These are phyloP conservation scores for Boletus pseudopeckii DNA, from an alignment of 768 basidiomycete genomes.

Conservation along the genomic window DNA sequence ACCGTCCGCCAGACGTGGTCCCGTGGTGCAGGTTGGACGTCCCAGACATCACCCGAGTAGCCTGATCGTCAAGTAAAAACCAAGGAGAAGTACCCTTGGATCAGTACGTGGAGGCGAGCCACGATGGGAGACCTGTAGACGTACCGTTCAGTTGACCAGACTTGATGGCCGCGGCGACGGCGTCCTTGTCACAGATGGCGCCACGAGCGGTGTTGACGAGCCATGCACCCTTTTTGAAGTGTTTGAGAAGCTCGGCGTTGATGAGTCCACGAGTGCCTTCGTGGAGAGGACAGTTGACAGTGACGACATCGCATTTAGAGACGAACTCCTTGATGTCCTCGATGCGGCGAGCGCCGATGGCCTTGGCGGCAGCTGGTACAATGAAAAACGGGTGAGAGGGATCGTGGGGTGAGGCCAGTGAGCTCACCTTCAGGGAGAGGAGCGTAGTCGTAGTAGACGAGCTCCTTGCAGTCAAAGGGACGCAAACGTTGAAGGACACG, in stretches of 20 bases:
- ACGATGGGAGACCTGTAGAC: not conserved
- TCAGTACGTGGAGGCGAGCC: not conserved
- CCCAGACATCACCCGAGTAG: conserved; percentile 69
- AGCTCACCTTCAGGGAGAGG: conserved; percentile 58
- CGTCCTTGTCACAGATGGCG: conserved; percentile 84
- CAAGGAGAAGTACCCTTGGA: not conserved
- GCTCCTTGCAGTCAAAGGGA: conserved; percentile 86
- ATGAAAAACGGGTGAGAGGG: not conserved
- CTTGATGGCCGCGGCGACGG: conserved; percentile 70
- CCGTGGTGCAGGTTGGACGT: conserved; percentile 81
- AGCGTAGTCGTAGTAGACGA: conserved; percentile 86
- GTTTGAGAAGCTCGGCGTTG: conserved; percentile 76
- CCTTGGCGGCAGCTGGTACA: conserved; percentile 53
- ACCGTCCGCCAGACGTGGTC: conserved; percentile 85
- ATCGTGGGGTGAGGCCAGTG: not conserved
- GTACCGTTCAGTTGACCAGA: conserved; percentile 68
- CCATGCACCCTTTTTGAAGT: conserved; percentile 92
- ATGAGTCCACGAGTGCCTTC: conserved; percentile 79
- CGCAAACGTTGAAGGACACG: conserved; percentile 75
- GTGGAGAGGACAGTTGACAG: conserved; percentile 88
- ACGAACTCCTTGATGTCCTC: conserved; percentile 68
- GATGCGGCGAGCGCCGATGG: conserved; percentile 69
- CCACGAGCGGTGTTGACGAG: conserved; percentile 93
- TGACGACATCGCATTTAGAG: conserved; percentile 69
- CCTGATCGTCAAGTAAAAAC: conserved; percentile 3